Percentiles rank a stretch among this genome's conserved stretches.
Evolutionary conservation across 1,284 basidiomycete species (phyloP).

Genomic region (Marasmius tenuissimus): DNA sequence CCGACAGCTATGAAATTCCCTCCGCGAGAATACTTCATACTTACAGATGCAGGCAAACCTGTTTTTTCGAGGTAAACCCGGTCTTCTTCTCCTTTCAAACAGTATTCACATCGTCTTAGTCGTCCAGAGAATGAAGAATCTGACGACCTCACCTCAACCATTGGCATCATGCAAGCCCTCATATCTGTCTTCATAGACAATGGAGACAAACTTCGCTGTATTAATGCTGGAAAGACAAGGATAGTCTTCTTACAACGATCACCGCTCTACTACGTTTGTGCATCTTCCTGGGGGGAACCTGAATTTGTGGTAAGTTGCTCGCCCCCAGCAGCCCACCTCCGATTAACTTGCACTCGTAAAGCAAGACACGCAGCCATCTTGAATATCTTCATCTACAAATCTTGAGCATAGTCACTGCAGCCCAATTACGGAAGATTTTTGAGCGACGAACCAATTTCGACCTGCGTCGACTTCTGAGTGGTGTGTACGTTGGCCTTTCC

Average conservation of each 20-base stretch:
- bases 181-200: conserved; percentile 90
- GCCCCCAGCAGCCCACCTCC: neutral
- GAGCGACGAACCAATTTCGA: conserved; percentile 91
- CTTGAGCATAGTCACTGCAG: conserved; percentile 83
- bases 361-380: conserved; percentile 88
- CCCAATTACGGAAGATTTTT: conserved; percentile 86
- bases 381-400: conserved; percentile 95
- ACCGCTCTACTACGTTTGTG: conserved; percentile 90
- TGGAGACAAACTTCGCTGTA: conserved; percentile 78
- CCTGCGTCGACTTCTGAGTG: conserved; percentile 80
- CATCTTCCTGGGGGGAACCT: conserved; percentile 90
- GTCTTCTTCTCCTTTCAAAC: conserved; percentile 6
- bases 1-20: conserved; percentile 46
- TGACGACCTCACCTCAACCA: conserved; percentile 74
- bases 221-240: conserved; percentile 72
- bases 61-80: conserved; percentile 76
- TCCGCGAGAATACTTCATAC: conserved; percentile 84
- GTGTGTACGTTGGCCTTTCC: conserved; percentile 33
- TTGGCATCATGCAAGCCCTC: conserved; percentile 93
- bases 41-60: conserved; percentile 95
- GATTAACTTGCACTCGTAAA: conserved; percentile 39
- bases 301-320: conserved; percentile 79
- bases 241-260: conserved; percentile 86
- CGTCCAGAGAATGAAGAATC: conserved; percentile 50
- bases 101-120: conserved; percentile 31